These are phyloP conservation scores for Raddia guianensis DNA, from an alignment of 176 grass and related monocot species.

Conservation along the genomic window DNA sequence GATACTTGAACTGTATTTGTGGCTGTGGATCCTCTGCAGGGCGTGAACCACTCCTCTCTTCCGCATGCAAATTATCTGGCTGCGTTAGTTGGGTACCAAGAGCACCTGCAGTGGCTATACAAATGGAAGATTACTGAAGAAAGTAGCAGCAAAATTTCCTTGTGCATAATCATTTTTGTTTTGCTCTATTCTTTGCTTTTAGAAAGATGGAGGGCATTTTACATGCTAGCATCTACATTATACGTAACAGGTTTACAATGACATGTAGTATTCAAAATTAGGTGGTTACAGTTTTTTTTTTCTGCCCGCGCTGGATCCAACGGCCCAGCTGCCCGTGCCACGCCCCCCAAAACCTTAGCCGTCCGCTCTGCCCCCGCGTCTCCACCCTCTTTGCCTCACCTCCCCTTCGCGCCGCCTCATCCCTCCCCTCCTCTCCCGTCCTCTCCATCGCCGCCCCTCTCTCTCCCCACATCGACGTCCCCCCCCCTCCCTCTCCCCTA, in stretches of 20 bases:
- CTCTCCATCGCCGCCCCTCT: too few species aligned
- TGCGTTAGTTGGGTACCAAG: constrained; percentile 16
- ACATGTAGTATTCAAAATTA: constrained; percentile 44
- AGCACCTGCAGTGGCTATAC: neutral
- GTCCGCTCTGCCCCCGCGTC: too few species aligned
- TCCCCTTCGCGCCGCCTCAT: too few species aligned
- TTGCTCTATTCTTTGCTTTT: constrained; percentile 68
- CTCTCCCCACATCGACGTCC: too few species aligned
- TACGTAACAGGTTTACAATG: constrained; percentile 53
- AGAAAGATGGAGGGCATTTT: constrained; percentile 58
- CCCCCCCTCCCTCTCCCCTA: too few species aligned
- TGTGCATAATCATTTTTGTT: constrained; percentile 62
- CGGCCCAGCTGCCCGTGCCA: too few species aligned
- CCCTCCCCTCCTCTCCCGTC: too few species aligned
- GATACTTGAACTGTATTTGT: constrained; percentile 30
- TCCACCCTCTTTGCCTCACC: too few species aligned
- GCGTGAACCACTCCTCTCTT: neutral
- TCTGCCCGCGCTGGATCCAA: too few species aligned
- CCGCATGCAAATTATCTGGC: neutral
- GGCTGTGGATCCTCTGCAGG: constrained; percentile 15
- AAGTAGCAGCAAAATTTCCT: constrained; percentile 34
- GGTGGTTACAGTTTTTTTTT: constrained; percentile 45
- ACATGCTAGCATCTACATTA: constrained; percentile 47
- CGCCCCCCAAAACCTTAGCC: too few species aligned
- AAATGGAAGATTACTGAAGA: constrained; percentile 29